These are phyloP conservation scores for Urochloa ruziziensis DNA, from an alignment of 176 grass and related monocot species.

Conservation along the genomic window DNA sequence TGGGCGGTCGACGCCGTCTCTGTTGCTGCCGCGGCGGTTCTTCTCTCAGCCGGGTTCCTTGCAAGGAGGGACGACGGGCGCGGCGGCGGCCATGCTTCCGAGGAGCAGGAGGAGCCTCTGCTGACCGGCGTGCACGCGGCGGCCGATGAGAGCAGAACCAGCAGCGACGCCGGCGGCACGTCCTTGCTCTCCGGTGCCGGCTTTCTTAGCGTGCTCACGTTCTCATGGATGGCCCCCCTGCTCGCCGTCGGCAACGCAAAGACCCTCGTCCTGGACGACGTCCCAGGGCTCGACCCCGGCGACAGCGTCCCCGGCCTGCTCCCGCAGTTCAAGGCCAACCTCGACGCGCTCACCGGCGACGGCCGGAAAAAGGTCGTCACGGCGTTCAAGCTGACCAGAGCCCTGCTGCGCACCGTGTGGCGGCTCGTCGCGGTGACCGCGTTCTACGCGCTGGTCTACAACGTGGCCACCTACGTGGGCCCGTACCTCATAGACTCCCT, in stretches of 20 bases:
- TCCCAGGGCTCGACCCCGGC: conserved; percentile 47
- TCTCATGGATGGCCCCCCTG: conserved; percentile 67
- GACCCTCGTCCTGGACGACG: conserved; percentile 67
- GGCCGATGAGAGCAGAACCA: neutral
- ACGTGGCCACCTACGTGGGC: conserved; percentile 65
- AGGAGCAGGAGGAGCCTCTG: conserved; percentile 76
- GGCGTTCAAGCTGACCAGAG: conserved; percentile 58
- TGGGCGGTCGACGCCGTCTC: conserved; percentile 60
- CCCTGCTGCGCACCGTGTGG: conserved; percentile 60
- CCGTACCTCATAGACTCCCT: conserved; percentile 18
- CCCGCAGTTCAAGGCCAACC: conserved; percentile 59
- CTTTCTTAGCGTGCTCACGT: conserved; percentile 66
- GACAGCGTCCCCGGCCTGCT: conserved; percentile 50
- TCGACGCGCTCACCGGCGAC: conserved; percentile 29
- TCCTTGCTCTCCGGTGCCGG: conserved; percentile 53
- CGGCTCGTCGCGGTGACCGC: conserved; percentile 56
- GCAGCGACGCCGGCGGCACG: neutral
- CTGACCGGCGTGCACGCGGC: conserved; percentile 17
- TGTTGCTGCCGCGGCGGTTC: neutral
- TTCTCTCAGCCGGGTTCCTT: conserved; percentile 38
- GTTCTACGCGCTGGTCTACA: conserved; percentile 60
- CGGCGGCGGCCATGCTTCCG: neutral
- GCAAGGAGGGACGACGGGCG: conserved; percentile 15
- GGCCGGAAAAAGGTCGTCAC: conserved; percentile 36
- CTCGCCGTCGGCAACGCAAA: conserved; percentile 60